These are phyloP conservation scores for Mucuna pruriens DNA, from an alignment of 306 rosid genomes.

Conservation along the genomic window DNA sequence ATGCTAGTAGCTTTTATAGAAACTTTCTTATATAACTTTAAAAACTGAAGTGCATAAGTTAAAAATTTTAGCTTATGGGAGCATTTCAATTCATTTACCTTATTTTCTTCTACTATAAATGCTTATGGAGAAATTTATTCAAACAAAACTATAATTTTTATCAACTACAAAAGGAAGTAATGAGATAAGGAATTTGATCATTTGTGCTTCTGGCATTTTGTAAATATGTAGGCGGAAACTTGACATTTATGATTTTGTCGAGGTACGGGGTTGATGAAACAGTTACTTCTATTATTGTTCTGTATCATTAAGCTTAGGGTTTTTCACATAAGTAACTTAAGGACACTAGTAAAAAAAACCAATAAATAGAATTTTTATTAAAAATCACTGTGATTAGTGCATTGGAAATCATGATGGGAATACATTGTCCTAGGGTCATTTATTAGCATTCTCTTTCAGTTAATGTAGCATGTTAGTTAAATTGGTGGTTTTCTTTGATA, in stretches of 20 bases:
- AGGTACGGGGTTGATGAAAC: not conserved
- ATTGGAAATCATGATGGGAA: not conserved
- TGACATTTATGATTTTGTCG: not conserved
- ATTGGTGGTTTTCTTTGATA: slow-evolving; percentile 9
- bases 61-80: not conserved
- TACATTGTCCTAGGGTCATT: not conserved
- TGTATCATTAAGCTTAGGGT: not conserved
- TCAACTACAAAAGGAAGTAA: not conserved
- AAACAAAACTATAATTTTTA: no score
- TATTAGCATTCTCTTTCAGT: not conserved
- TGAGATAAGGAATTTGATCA: not conserved
- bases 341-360: not conserved
- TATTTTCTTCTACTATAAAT: no score
- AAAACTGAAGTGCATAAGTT: no score
- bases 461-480: slow-evolving; percentile 3
- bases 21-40: no score
- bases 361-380: not conserved
- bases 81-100: no score
- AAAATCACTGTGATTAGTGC: not conserved
- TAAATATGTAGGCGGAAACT: not conserved
- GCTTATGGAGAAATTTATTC: no score
- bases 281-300: not conserved
- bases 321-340: no score
- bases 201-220: not conserved
- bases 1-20: no score